A percentile compares a stretch with the other conserved stretches of the same genome.
phyloP scores from a whole-genome alignment of 2,329 filamentous ascomycete genomes.

The Dryadomyces sulphureus region DNA sequence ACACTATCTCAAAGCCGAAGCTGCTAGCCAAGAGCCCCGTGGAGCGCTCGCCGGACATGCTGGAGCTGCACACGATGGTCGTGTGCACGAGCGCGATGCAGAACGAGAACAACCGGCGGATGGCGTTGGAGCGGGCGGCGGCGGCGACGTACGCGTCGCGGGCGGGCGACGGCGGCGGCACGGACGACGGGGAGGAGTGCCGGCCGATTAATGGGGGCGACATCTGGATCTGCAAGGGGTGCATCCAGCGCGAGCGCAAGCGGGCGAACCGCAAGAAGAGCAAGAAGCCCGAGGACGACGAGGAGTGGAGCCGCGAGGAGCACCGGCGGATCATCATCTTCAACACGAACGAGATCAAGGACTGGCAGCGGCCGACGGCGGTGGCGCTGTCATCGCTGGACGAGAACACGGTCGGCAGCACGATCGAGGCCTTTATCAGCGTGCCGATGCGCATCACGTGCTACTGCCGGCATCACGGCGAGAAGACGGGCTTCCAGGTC shows the following conservation, averaged over 20 bases:
- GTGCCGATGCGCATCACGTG: slow-evolving; percentile 93
- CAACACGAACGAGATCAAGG: slow-evolving; percentile 76
- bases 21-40: slow-evolving; percentile 60
- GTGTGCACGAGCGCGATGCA: slow-evolving; percentile 91
- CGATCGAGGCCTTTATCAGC: slow-evolving; percentile 38
- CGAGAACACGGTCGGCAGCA: slow-evolving; percentile 17
- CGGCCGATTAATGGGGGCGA: slow-evolving; percentile 82
- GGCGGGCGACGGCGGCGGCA: slow-evolving; percentile 15
- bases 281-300: slow-evolving; percentile 85
- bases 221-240: slow-evolving; percentile 82
- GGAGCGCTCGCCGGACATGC: slow-evolving; percentile 52
- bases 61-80: slow-evolving; percentile 66
- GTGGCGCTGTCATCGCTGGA: slow-evolving; percentile 13
- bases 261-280: slow-evolving; percentile 83
- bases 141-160: slow-evolving; percentile 24
- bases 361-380: slow-evolving; percentile 52
- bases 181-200: slow-evolving; percentile 46
- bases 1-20: slow-evolving; percentile 92
- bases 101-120: slow-evolving; percentile 47
- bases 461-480: slow-evolving; percentile 88
- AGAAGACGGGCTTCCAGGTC: slow-evolving; percentile 82
- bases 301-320: slow-evolving; percentile 71
- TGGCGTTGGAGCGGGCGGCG: slow-evolving; percentile 48
- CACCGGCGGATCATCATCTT: slow-evolving; percentile 75
- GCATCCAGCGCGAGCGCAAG: slow-evolving; percentile 82